Base-by-base conservation (phyloP, 192 early-diverging fungal species). In the Backusella luteola region DNA sequence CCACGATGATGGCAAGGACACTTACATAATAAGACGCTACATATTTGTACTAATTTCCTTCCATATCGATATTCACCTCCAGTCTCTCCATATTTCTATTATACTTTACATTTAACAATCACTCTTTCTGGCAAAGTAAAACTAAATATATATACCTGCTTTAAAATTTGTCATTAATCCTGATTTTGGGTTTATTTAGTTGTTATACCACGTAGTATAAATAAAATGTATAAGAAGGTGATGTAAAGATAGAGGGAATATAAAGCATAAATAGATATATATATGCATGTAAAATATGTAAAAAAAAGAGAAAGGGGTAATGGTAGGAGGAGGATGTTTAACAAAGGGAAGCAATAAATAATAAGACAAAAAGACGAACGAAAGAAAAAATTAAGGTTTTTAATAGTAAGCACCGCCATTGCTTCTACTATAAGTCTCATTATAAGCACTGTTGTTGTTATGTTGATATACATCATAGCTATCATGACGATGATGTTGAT, bases 331-430 rank as follows among this genome's bases (percentile, higher is more conserved):
- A 32, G 44, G 41, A 29, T 19, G 8, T 49, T 26, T 6, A 39
- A 35, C 35, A 36, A 49, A 19, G 26, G 26, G 29, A 68, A 68
- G n/a, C 11, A 29, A n/a, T 68, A n/a, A 34, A 26, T 35, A n/a
- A 44, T n/a, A 34, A n/a, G 14, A n/a, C 14, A n/a, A 36, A 34
- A 36, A 8, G 6, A 4, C 15, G 2, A n/a, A 36, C 4, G 9
- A n/a, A 19, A 15, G 4, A 0, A n/a, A 35, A n/a, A 19, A 36
- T 0, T 17, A 19, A n/a, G 3, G 26, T 7, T 73, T 73, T 73
- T 73, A 73, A 56, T 73, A 73, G 71, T 73, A 73, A 34, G 42
- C 29, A 53, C 23, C 42, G 17, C 71, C 71, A 34, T 73, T 53
- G 32, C 6, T 71, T 42, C 49, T 46, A 53, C 32, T 53, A n/a